A percentile compares a stretch with the other conserved stretches of the same genome.
Conservation (phyloP, 306 rosid species). For the Lablab purpureus region DNA sequence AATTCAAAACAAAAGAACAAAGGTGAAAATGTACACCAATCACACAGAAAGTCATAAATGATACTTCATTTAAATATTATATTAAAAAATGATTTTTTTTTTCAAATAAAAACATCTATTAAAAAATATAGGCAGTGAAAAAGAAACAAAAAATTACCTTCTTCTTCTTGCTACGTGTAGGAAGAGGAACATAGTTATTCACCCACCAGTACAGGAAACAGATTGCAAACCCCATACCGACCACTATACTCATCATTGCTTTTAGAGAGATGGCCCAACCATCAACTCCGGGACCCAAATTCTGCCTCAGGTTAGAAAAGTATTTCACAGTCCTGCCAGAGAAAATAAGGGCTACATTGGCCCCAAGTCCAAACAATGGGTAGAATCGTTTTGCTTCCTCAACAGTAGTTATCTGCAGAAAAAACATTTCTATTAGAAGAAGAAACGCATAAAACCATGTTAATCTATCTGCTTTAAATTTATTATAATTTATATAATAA, state of each 20-base stretch:
- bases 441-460: slow-evolving; percentile 28
- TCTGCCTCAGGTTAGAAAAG: slow-evolving; percentile 81
- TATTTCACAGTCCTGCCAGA: slow-evolving; percentile 94
- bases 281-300: slow-evolving; percentile 93
- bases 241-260: slow-evolving; percentile 97
- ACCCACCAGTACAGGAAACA: slow-evolving; percentile 95
- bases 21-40: not conserved
- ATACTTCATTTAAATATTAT: not conserved
- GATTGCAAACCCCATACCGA: slow-evolving; percentile 72
- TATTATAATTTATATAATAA: not conserved
- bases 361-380: slow-evolving; percentile 95
- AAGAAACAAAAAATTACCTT: slow-evolving; percentile 63
- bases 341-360: slow-evolving; percentile 88
- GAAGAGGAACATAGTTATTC: slow-evolving; percentile 78
- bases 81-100: not conserved
- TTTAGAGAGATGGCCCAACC: slow-evolving; percentile 94
- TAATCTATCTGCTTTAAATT: not conserved
- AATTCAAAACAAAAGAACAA: not conserved
- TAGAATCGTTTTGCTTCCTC: slow-evolving; percentile 94
- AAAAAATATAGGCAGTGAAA: not conserved
- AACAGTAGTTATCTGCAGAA: slow-evolving; percentile 79
- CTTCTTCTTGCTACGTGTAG: slow-evolving; percentile 91
- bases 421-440: slow-evolving; percentile 30
- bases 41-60: not conserved
- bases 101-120: not conserved